phyloP scores from a whole-genome alignment of 495 filamentous ascomycete genomes.

The Xylaria castorea region DNA sequence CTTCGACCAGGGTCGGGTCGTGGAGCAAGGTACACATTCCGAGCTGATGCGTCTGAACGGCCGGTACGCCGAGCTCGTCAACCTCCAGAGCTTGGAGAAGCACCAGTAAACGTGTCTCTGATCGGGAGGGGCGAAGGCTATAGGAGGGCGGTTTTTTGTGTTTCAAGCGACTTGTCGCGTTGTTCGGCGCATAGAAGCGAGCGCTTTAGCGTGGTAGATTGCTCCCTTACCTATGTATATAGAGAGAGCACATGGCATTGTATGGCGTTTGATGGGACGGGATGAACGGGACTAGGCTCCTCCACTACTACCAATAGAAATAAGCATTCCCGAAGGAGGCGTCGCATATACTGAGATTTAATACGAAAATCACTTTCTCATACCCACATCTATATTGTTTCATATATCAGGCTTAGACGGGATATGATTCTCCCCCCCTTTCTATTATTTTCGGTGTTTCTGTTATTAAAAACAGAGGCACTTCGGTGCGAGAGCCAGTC shows the following conservation, averaged over 20 bases:
- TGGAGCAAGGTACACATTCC: constrained; percentile 75
- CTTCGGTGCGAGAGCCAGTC: too few species aligned
- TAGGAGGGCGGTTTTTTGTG: neutral
- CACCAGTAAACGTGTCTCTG: constrained; percentile 30
- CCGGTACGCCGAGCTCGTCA: constrained; percentile 78
- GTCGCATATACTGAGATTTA: constrained; percentile 2
- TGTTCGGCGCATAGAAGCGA: neutral
- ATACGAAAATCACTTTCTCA: neutral
- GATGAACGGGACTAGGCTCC: neutral
- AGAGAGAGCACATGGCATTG: constrained; percentile 6
- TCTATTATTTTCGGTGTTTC: neutral
- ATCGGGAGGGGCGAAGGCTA: neutral
- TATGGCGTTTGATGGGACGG: constrained; percentile 18
- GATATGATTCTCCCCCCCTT: neutral
- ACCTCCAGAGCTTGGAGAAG: constrained; percentile 78
- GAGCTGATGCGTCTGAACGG: constrained; percentile 71
- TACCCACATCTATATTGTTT: neutral
- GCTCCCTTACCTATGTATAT: neutral
- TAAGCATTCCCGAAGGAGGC: neutral
- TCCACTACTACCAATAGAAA: neutral
- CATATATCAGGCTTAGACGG: neutral
- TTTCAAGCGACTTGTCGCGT: constrained; percentile 12
- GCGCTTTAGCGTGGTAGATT: constrained; percentile 9
- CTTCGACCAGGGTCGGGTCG: constrained; percentile 75
- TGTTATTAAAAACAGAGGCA: too few species aligned